Evolutionary conservation across 768 basidiomycete genomes (phyloP).

Genomic region (Antrodiella citrinella): DNA sequence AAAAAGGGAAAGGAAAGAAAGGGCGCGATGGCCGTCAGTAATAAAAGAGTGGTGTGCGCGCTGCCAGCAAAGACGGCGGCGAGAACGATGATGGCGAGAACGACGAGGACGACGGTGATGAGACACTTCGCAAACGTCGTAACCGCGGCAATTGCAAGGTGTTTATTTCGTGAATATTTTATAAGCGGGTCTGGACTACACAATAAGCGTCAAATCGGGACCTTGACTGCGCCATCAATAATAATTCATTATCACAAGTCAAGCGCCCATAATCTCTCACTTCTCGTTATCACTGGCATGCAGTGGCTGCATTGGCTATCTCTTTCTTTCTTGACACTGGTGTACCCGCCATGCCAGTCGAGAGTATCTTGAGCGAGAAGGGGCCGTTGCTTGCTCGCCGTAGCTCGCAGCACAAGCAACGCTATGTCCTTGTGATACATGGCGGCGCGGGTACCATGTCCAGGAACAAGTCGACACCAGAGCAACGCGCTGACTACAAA

Average conservation of each 20-base stretch:
- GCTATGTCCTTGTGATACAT: conserved; percentile 57
- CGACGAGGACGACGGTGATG: conserved; percentile 17
- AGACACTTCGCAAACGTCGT: conserved; percentile 5
- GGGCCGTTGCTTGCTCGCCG: conserved; percentile 7
- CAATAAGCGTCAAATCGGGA: neutral
- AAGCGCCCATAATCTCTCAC: neutral
- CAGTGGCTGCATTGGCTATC: neutral
- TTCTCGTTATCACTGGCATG: neutral
- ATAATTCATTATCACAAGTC: neutral
- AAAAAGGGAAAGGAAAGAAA: conserved; percentile 13
- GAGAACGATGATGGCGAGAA: conserved; percentile 10
- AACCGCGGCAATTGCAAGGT: neutral
- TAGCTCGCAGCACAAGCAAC: conserved; percentile 7
- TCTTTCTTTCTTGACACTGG: neutral
- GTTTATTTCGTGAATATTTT: neutral
- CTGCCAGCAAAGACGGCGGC: conserved; percentile 16
- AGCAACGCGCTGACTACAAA: conserved; percentile 51
- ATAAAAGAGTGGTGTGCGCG: conserved; percentile 10
- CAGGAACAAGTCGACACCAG: conserved; percentile 47
- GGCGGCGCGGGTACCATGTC: conserved; percentile 74
- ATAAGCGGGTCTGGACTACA: neutral
- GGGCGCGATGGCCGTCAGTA: conserved; percentile 12
- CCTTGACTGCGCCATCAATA: neutral
- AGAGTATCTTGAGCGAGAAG: conserved; percentile 11
- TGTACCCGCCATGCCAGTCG: neutral